Conservation (phyloP, 2,329 filamentous ascomycete species). For the Fusarium goolgardi region DNA sequence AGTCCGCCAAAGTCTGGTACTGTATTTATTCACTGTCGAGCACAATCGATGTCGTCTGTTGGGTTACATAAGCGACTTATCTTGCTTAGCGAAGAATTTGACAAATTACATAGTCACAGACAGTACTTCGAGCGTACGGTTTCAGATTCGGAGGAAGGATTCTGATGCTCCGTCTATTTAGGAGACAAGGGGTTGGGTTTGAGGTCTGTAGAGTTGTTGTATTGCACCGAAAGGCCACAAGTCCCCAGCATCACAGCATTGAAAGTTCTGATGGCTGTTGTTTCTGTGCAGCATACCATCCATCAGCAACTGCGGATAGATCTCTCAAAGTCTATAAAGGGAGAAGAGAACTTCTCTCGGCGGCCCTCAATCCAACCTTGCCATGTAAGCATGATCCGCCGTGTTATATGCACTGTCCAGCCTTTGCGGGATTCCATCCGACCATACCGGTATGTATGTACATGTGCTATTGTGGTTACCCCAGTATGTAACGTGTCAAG, state of each 20-base stretch:
- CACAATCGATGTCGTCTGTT: neutral
- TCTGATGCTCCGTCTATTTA: slow-evolving; percentile 1
- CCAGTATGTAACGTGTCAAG: slow-evolving; percentile 40
- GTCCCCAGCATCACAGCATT: neutral
- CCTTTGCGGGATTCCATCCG: slow-evolving; percentile 4
- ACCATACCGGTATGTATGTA: slow-evolving; percentile 2
- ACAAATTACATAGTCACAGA: slow-evolving; percentile 7
- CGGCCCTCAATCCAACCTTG: neutral
- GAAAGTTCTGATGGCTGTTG: neutral
- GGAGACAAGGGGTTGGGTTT: neutral
- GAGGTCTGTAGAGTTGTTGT: neutral
- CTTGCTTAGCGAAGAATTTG: slow-evolving; percentile 6
- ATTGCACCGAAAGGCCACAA: neutral
- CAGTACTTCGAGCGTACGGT: no score
- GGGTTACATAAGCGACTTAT: neutral
- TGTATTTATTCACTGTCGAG: neutral
- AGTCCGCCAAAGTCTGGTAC: neutral
- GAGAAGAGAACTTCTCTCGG: slow-evolving; percentile 14
- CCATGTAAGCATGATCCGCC: slow-evolving; percentile 1
- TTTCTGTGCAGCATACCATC: slow-evolving; percentile 7
- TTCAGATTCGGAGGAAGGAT: neutral
- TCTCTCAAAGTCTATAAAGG: neutral
- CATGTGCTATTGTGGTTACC: slow-evolving; percentile 15
- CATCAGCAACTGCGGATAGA: neutral
- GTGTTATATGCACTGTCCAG: slow-evolving; percentile 18